Base-by-base conservation (phyloP, 441 rosid species). In the Gossypium davidsonii region DNA sequence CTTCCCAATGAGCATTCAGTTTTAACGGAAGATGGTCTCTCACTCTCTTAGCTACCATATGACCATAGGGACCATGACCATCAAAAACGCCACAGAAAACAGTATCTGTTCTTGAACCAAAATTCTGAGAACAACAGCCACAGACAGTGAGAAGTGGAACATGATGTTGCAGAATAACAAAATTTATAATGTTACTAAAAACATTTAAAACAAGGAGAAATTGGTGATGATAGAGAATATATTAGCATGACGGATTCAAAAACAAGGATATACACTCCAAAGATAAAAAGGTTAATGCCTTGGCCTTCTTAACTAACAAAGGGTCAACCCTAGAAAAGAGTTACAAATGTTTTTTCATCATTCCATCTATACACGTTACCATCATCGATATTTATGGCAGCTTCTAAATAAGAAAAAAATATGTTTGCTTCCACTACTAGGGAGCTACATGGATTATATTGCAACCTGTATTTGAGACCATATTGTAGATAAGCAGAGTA, bases 31-130 rank as follows among this genome's bases (percentile, higher is more conserved):
- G 97, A 58, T 82, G 83, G 81, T 96, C 99, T 74, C 99, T 84
- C 73, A 96, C 98, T 84, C 82, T 89, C 83, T 79, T 93, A 46
- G 99, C 98, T 79, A 92, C 98, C 96, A 90, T 80, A 77, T 96
- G 99, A 79, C 99, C 99, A 70, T 79, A 89, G 4, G 99, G 99
- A 60, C 99, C 99, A 66, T 96, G 99, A 6, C 99, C 99, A 90
- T 96, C 99, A 83, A 96, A 96, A 48, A 96, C 94, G 67, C 99
- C 99, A 81, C 97, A 92, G 84, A 96, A 92, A 70, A 92, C 75
- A 31, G 98, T 87, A 80, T 93, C 98, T 52, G 87, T 77, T 80
- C 92, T 88, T 2, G 97, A 88, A 63, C 91, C 92, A 79, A 96
- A 96, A 78, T 91, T 90, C 99, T 96, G 89, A 15, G 70, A 77